These are phyloP conservation scores for Vitis riparia DNA, from an alignment of 164 flowering plant species.

Conservation along the genomic window DNA sequence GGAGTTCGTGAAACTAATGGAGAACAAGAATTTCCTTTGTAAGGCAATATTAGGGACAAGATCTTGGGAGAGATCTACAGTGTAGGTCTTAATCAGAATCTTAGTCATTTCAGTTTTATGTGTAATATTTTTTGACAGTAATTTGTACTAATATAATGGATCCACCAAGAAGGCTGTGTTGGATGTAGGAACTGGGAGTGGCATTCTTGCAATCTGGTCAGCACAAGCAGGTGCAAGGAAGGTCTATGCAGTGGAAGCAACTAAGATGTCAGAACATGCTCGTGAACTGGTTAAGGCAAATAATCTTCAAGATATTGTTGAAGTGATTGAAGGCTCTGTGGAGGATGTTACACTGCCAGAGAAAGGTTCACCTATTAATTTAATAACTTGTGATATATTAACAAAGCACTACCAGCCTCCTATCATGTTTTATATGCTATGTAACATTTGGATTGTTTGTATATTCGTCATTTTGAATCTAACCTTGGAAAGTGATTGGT, in stretches of 20 bases:
- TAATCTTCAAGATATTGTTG: constrained; percentile 65
- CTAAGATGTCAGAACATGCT: constrained; percentile 93
- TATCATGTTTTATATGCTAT: no score
- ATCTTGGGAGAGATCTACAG: not conserved
- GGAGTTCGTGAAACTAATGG: no score
- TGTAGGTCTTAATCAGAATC: not conserved
- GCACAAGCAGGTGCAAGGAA: constrained; percentile 98
- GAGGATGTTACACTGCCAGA: constrained; percentile 88
- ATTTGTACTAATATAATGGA: constrained; percentile 15
- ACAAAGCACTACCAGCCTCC: not conserved
- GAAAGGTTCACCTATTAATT: constrained; percentile 49
- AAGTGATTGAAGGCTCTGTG: constrained; percentile 91
- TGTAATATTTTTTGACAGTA: constrained; percentile 12
- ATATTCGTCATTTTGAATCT: not conserved
- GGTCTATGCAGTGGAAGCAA: constrained; percentile 98
- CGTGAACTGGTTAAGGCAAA: constrained; percentile 78
- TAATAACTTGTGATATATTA: not conserved
- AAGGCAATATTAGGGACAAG: no score
- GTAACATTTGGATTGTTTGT: not conserved
- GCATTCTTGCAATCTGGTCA: constrained; percentile 97
- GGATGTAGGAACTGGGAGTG: constrained; percentile 99
- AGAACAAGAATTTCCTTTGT: no score
- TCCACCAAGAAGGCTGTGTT: constrained; percentile 62
- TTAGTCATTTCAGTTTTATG: not conserved
- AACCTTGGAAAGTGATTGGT: constrained; percentile 11